phyloP scores from a whole-genome alignment of 192 early-diverging fungal genomes.

The Lobosporangium transversale region DNA sequence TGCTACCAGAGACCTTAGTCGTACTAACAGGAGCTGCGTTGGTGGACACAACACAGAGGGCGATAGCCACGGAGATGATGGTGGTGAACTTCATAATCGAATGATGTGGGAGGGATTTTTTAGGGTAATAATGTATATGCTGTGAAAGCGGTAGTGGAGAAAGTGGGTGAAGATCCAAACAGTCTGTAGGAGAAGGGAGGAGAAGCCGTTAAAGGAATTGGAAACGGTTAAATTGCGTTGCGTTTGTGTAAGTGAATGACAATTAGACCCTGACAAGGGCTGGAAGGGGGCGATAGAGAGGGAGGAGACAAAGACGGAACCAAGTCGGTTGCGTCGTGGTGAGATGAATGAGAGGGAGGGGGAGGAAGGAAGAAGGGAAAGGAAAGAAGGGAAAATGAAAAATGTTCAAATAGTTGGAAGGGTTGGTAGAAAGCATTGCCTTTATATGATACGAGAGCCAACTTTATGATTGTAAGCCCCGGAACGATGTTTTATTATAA shows the following conservation, averaged over 20 bases:
- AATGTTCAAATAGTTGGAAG: background rate
- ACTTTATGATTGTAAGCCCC: too few relatives aligned
- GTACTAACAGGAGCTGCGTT: conserved; percentile 16
- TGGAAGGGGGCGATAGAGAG: conserved; percentile 29
- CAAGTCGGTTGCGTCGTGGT: background rate
- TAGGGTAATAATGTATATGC: too few relatives aligned
- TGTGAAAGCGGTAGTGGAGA: too few relatives aligned
- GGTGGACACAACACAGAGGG: conserved; percentile 30
- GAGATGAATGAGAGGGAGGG: background rate
- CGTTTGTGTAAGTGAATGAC: too few relatives aligned
- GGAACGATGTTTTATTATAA: too few relatives aligned
- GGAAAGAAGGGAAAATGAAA: background rate
- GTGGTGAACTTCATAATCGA: conserved; percentile 50
- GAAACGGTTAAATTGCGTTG: too few relatives aligned
- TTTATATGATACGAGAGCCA: too few relatives aligned
- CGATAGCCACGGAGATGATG: conserved; percentile 40
- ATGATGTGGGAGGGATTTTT: too few relatives aligned
- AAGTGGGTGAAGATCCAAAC: too few relatives aligned
- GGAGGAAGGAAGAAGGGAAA: conserved; percentile 6
- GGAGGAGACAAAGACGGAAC: background rate
- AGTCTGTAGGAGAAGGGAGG: too few relatives aligned
- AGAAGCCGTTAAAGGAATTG: too few relatives aligned
- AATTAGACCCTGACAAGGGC: conserved; percentile 44
- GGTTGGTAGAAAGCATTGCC: background rate
- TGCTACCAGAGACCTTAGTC: background rate